A percentile compares a stretch with the other conserved stretches of the same genome.
These are phyloP conservation scores for Deuterostichococcus epilithicus DNA, from an alignment of 139 green algal species.

Conservation along the genomic window DNA sequence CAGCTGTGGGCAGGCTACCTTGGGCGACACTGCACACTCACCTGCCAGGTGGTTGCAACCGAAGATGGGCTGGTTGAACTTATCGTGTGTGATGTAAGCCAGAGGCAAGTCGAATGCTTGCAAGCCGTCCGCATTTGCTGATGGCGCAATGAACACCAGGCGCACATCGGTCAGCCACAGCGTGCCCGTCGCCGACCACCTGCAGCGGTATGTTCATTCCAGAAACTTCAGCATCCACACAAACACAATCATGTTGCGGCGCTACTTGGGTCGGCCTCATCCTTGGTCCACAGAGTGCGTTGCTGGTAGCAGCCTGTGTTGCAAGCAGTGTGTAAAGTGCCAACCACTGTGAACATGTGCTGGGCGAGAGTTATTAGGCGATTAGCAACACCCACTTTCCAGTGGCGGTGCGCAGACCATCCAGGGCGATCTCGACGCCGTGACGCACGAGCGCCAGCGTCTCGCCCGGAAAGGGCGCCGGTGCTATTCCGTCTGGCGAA, in stretches of 20 bases:
- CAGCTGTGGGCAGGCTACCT: not conserved
- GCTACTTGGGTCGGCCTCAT: not conserved
- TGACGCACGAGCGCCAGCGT: constrained; percentile 50
- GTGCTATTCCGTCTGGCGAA: constrained; percentile 23
- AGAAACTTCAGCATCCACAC: too few species aligned
- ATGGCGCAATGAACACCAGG: constrained; percentile 73
- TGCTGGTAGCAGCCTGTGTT: not conserved
- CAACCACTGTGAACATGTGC: too few species aligned
- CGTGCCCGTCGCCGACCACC: constrained; percentile 23
- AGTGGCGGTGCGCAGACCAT: constrained; percentile 46
- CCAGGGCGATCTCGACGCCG: constrained; percentile 53
- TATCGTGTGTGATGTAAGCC: constrained; percentile 75
- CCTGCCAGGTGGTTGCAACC: constrained; percentile 88
- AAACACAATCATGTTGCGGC: not conserved
- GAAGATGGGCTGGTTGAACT: constrained; percentile 94
- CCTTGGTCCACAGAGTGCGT: too few species aligned
- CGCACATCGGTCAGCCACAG: constrained; percentile 62
- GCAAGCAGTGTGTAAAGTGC: not conserved
- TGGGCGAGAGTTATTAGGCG: not conserved
- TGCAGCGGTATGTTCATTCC: too few species aligned
- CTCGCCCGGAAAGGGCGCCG: constrained; percentile 62
- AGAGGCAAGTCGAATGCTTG: constrained; percentile 81
- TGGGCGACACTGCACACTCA: constrained; percentile 2
- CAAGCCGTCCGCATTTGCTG: constrained; percentile 56
- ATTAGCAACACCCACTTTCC: constrained; percentile 50